Conservation (phyloP, 1,139 yeast genomes). For the Citeromyces hawaiiensis region DNA sequence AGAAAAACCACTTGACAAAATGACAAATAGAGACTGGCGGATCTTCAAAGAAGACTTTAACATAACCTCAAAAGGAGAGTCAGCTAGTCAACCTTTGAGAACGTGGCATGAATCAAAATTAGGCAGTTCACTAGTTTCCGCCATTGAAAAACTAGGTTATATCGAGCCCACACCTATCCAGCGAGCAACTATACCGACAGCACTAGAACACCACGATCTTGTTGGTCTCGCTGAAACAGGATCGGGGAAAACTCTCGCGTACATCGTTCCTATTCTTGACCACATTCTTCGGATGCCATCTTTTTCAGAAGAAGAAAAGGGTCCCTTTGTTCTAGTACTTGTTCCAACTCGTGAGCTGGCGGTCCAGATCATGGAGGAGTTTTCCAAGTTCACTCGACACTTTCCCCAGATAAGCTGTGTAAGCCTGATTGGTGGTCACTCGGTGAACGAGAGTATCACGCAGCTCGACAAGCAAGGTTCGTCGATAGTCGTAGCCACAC, state of each 20-base stretch:
- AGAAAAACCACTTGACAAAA: constrained; percentile 42
- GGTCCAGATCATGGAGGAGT: constrained; percentile 64
- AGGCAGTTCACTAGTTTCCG: constrained; percentile 26
- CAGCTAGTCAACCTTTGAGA: constrained; percentile 48
- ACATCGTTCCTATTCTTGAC: constrained; percentile 57
- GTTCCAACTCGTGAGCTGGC: constrained; percentile 96
- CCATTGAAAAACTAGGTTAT: constrained; percentile 30
- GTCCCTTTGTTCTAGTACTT: constrained; percentile 55
- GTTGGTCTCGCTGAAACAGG: constrained; percentile 96
- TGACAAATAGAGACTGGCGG: constrained; percentile 86
- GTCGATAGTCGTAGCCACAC: constrained; percentile 84
- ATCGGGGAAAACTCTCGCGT: constrained; percentile 87
- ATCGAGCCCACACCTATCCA: constrained; percentile 79
- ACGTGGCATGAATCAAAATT: constrained; percentile 56
- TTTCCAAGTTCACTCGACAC: constrained; percentile 33
- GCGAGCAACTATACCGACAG: constrained; percentile 74
- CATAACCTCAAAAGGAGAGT: constrained; percentile 46
- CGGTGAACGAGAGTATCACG: constrained; percentile 59
- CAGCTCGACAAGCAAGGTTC: constrained; percentile 49
- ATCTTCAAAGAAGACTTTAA: constrained; percentile 69
- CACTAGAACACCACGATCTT: constrained; percentile 45
- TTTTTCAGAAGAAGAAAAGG: constrained; percentile 28
- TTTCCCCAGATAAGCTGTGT: constrained; percentile 27
- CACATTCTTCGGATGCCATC: constrained; percentile 33
- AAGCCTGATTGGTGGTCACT: constrained; percentile 83